Base-by-base conservation (phyloP, 2,329 filamentous ascomycete species). In the Onygena corvina region DNA sequence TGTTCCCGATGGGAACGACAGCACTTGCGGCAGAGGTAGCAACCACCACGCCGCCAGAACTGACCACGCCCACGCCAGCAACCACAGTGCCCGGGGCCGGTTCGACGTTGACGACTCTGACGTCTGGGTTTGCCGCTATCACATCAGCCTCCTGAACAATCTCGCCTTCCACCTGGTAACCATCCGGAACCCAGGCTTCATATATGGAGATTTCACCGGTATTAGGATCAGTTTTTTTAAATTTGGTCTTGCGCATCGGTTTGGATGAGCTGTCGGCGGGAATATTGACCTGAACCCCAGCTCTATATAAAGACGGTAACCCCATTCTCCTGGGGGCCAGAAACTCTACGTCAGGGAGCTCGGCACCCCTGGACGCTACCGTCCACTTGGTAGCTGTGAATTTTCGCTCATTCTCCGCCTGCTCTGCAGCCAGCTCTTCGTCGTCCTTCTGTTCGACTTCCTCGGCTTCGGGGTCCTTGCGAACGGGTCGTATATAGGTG, bases 191-290 rank as follows among this genome's bases (percentile, higher is more conserved):
- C 16, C 86, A 84, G 5, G 92, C 80, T 59, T 93, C 86, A 64
- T 92, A 87, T 1, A 90, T 81, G 53, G 85, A 86, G 7, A 86
- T 76, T 58, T 90, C 90, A 20, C 89, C 89, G 20, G 73, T 75
- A 1, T 80, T 79, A 3, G 83, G 81, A 61, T 94, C 86, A 8
- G 83, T 71, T 56, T 83, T 81, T 58, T 84, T 80, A 48, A 95
- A 85, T 18, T 84, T 92, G 0, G 85, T 86, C 59, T 84, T 84
- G 5, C 85, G 82, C 58, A 92, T 85, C 3, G 79, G 74, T 16
- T 49, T 55, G 27, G 58, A 57, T 6, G 58, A 58, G 33, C 57
- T 54, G 31, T 61, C 60, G 3, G 58, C 60, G 52, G 64, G 61
- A 8, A 52, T 49, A 49, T 40, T 52, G 9, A 52, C 50, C 14